These are phyloP conservation scores for Corinectria fuckeliana DNA, from an alignment of 2,329 filamentous ascomycete species.

Conservation along the genomic window DNA sequence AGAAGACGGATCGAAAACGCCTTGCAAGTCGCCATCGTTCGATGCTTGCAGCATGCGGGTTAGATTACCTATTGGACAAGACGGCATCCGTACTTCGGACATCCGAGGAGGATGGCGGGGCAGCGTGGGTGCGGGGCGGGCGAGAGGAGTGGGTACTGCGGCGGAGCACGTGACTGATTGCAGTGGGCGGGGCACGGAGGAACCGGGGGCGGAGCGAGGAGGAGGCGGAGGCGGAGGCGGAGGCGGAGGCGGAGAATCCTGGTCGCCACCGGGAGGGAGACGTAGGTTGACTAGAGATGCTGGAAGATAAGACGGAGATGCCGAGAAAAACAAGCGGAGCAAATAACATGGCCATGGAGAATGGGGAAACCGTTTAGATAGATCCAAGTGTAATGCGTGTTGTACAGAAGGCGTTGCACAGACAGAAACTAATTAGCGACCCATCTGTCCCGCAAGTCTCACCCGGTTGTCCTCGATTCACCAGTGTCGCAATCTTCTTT, in stretches of 20 bases:
- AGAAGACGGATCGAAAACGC: constrained; percentile 1
- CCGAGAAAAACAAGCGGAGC: neutral
- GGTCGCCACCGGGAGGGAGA: constrained; percentile 7
- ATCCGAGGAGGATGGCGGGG: constrained; percentile 9
- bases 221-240: too few species aligned
- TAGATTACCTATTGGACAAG: neutral
- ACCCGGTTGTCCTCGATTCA: neutral
- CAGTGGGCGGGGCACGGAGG: constrained; percentile 10
- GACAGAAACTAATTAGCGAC: neutral
- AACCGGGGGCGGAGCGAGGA: neutral
- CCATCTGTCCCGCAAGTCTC: too few species aligned
- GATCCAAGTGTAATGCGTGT: too few species aligned
- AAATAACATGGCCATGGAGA: neutral
- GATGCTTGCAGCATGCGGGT: neutral
- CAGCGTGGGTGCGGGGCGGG: constrained; percentile 22
- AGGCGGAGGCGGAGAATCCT: constrained; percentile 10
- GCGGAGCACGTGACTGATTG: constrained; percentile 36
- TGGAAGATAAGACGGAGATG: neutral
- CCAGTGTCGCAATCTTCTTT: neutral
- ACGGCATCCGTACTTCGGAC: neutral
- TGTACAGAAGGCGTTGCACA: too few species aligned
- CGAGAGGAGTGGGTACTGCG: constrained; percentile 11
- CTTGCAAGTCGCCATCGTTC: neutral
- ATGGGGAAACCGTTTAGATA: neutral
- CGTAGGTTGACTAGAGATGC: neutral